Percentiles rank a stretch among this genome's conserved stretches.
Conservation (phyloP, 345 rosid genomes). For the Conringia planisiliqua region DNA sequence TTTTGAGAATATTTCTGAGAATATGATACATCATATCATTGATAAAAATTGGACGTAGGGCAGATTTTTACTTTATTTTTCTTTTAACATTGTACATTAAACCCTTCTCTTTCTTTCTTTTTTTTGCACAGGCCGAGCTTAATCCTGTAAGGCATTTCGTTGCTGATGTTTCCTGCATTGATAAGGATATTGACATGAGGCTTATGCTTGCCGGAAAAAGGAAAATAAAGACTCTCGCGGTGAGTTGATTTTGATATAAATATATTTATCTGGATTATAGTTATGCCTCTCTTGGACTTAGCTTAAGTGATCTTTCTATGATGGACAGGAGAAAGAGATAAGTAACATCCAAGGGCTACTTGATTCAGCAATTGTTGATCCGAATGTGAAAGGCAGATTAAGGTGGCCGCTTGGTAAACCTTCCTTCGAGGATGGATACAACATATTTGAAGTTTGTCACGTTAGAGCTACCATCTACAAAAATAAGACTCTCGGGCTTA, state of each 20-base stretch:
- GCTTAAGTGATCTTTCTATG: neutral
- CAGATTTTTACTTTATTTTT: neutral
- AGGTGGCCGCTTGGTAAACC: slow-evolving; percentile 52
- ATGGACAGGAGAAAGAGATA: slow-evolving; percentile 51
- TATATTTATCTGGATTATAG: neutral
- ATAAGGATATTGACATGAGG: slow-evolving; percentile 60
- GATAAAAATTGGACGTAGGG: neutral
- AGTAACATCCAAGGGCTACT: slow-evolving; percentile 41
- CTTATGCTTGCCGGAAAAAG: slow-evolving; percentile 47
- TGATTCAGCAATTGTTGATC: slow-evolving; percentile 45
- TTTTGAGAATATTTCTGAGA: neutral
- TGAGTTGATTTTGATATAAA: slow-evolving; percentile 28
- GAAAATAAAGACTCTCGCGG: slow-evolving; percentile 35
- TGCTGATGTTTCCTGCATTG: slow-evolving; percentile 52
- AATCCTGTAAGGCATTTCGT: slow-evolving; percentile 48
- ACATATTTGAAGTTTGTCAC: slow-evolving; percentile 51
- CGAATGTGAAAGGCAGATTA: slow-evolving; percentile 52
- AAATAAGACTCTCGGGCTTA: slow-evolving; percentile 38
- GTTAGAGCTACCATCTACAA: slow-evolving; percentile 32
- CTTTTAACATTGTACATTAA: neutral
- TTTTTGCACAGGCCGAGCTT: slow-evolving; percentile 41
- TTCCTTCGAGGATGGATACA: slow-evolving; percentile 36
- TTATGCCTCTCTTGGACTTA: neutral
- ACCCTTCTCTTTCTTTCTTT: neutral
- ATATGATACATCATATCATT: neutral